Evolutionary conservation across 495 filamentous ascomycete genomes (phyloP), one percentile per base, ranked within the genome.

Genomic region (Usnea hakonensis): DNA sequence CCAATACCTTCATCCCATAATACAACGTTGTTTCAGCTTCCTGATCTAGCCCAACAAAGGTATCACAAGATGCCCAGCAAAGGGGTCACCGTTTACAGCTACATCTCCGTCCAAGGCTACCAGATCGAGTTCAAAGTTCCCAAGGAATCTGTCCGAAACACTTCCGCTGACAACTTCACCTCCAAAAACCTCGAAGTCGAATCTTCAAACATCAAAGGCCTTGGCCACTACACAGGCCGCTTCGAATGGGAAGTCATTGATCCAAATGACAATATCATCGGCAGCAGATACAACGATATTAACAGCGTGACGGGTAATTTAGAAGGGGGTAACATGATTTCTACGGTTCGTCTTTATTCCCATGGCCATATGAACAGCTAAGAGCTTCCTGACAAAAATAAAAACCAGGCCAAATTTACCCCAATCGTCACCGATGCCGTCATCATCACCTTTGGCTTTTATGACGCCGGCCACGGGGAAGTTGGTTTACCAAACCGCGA

Each of bases 371-470:
- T n/a, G 7, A n/a, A 43, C 4, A 43, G 1, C 40, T 73, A 36
- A 13, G 21, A 28, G 71, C 68, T 23, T 21, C 17, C 43, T 46
- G 43, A 46, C 11, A 3, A 46, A 23, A 23, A 46, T 5, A 3
- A 46, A 23, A 23, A 3, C 23, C 5, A 46, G 43, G 78, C 81
- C 63, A 73, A 71, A 40, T 66, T 75, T 35, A 76, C 75, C 16
- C 73, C 70, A 1, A 73, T 76, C n/a, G 68, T 79, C 60, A 64
- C 79, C 16, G 71, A 65, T 46, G 63, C 72, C 53, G 67, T 75
- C 43, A 67, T 82, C 53, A 71, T 79, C 14, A 70, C 78, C 4
- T 84, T 80, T 63, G 79, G 81, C 21, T 76, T 82, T 61, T 83
- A 82, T 70, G 77, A 81, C 30, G 75, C 79, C 35, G 81, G 80